These are phyloP conservation scores for Bassia scoparia DNA, from an alignment of 148 eudicot species.

Conservation along the genomic window DNA sequence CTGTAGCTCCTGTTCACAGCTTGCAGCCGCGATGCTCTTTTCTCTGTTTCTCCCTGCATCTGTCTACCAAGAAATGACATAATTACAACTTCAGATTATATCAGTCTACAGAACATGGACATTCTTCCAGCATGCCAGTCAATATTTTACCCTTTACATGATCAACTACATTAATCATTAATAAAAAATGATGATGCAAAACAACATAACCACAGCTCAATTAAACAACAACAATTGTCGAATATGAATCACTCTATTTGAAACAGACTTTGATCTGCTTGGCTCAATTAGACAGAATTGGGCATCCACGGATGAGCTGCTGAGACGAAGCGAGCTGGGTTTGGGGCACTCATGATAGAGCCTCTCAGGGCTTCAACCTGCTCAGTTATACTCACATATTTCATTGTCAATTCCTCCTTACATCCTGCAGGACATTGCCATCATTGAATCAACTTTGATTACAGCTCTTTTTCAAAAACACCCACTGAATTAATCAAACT, in stretches of 20 bases:
- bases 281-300: constrained; percentile 81
- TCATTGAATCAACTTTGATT: constrained; percentile 26
- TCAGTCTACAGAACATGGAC: background rate
- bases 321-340: constrained; percentile 86
- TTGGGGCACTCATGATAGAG: constrained; percentile 93
- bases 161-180: background rate
- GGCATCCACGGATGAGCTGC: constrained; percentile 89
- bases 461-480: constrained; percentile 21
- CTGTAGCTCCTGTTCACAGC: constrained; percentile 93
- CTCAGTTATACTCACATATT: constrained; percentile 89
- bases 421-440: constrained; percentile 92
- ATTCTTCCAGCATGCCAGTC: background rate
- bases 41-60: constrained; percentile 97
- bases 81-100: too few relatives aligned
- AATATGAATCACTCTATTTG: too few relatives aligned
- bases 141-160: background rate
- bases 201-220: background rate
- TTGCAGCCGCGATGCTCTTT: constrained; percentile 91
- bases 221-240: background rate
- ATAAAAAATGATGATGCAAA: background rate
- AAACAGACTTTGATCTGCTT: constrained; percentile 97
- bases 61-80: too few relatives aligned
- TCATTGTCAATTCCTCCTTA: constrained; percentile 76
- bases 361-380: constrained; percentile 98
- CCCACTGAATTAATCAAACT: background rate